Evolutionary conservation across 2,329 filamentous ascomycete genomes (phyloP), one percentile per base, ranked within the genome.

Genomic region (Clonostachys chloroleuca): DNA sequence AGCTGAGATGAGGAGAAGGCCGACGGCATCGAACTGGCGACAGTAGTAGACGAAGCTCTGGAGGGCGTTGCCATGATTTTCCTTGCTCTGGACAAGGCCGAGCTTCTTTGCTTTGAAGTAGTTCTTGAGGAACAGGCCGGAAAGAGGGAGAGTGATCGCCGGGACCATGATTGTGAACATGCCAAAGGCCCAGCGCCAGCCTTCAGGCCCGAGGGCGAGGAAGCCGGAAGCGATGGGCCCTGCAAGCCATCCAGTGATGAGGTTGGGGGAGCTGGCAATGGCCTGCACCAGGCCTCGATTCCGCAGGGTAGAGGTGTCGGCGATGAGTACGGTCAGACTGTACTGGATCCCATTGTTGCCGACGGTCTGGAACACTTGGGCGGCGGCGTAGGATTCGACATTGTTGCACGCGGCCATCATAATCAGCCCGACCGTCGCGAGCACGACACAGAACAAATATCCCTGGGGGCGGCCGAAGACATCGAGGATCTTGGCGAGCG

Each of bases 121-220:
- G 57, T 84, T 83, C 56, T 70, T 65, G 42, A 75, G 67, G 56
- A 86, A 71, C n/a, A 84, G 65, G 16, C 69, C 54, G 40, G 75
- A 71, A 10, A 86, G 68, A 0, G 83, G 83, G 18, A 76, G 52
- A 47, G 77, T 78, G 44, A 82, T 74, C 20, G 77, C 66, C 3
- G 81, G 80, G 10, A 80, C 64, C 51, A 88, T 75, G 54, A 89
- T 83, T 48, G 77, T 70, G 64, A 81, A 87, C 51, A 79, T 73
- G 43, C 84, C 84, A 52, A 84, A 84, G 5, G 77, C 84, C 86
- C 84, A 89, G 47, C 83, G 74, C 78, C 80, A 88, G 43, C 75
- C 78, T 5, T 74, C 66, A n/a, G 74, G 64, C 8, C 61, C 50
- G 17, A 80, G 65, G 45, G 24, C 24, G 9, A 30, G 24, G 24